phyloP scores from a whole-genome alignment of 2,329 filamentous ascomycete genomes.

The Stagonosporopsis tanaceti region DNA sequence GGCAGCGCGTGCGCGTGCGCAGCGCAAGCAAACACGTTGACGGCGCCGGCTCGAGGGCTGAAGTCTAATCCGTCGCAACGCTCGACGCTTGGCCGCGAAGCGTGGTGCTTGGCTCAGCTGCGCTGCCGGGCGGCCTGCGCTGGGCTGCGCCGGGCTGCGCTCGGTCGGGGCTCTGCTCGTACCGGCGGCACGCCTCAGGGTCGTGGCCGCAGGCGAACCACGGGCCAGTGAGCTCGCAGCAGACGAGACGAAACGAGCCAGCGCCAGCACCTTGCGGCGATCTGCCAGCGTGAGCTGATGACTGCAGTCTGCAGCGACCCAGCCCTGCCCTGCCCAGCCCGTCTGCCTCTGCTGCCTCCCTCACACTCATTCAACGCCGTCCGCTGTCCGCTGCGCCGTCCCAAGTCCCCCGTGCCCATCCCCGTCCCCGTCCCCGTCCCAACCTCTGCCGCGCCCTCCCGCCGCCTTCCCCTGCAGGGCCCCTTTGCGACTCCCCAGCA shows the following conservation, averaged over 20 bases:
- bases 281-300: conserved; percentile 14
- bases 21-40: too few species aligned
- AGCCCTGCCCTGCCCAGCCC: too few species aligned
- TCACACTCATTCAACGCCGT: not conserved
- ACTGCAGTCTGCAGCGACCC: too few species aligned
- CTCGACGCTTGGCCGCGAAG: too few species aligned
- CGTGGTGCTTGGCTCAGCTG: too few species aligned
- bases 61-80: too few species aligned
- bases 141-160: too few species aligned
- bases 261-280: conserved; percentile 8
- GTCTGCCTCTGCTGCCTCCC: not conserved
- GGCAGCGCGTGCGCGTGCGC: not conserved
- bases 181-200: not conserved
- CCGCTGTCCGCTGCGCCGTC: too few species aligned
- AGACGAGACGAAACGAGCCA: not conserved
- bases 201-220: not conserved
- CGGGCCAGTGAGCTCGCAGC: not conserved
- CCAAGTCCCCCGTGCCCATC: too few species aligned
- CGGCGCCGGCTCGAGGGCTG: too few species aligned
- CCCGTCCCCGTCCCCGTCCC: too few species aligned
- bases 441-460: not conserved
- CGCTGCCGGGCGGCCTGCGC: too few species aligned
- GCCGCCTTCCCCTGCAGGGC: not conserved
- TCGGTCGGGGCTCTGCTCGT: not conserved
- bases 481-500: conserved; percentile 23